Conservation (phyloP, 306 rosid species). For the Trichosanthes truncata region DNA sequence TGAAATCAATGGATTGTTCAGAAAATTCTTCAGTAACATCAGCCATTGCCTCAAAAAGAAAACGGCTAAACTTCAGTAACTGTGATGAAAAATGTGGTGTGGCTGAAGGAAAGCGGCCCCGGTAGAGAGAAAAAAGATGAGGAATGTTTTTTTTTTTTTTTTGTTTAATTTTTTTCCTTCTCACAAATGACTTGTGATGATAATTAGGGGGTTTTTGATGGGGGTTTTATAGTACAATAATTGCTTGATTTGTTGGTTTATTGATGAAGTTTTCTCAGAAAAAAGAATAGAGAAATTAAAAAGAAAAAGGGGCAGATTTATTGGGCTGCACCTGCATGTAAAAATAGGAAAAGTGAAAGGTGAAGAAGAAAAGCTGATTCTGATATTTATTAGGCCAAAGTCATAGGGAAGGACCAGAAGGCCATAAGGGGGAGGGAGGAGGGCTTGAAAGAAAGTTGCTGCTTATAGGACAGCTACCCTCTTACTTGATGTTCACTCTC, state of each 20-base stretch:
- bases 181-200: constrained; percentile 7
- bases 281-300: constrained; percentile 11
- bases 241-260: constrained; percentile 20
- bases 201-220: constrained; percentile 17
- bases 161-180: not conserved
- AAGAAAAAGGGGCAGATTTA: not conserved
- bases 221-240: not conserved
- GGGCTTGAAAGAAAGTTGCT: constrained; percentile 17
- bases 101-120: constrained; percentile 29
- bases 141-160: not conserved
- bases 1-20: constrained; percentile 14
- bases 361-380: constrained; percentile 15
- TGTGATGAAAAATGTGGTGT: constrained; percentile 15
- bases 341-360: not conserved
- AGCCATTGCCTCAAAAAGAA: constrained; percentile 36
- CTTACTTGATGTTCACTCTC: not conserved
- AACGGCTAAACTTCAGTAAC: constrained; percentile 37
- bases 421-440: constrained; percentile 14
- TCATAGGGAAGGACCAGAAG: constrained; percentile 15
- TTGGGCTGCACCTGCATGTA: constrained; percentile 17
- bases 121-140: constrained; percentile 14
- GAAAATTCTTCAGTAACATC: constrained; percentile 34
- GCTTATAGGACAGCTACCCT: constrained; percentile 23
- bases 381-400: constrained; percentile 20
- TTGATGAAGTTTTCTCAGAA: constrained; percentile 17